Evolutionary conservation across 2,329 filamentous ascomycete genomes (phyloP).

Genomic region (Aspergillus nomiae): DNA sequence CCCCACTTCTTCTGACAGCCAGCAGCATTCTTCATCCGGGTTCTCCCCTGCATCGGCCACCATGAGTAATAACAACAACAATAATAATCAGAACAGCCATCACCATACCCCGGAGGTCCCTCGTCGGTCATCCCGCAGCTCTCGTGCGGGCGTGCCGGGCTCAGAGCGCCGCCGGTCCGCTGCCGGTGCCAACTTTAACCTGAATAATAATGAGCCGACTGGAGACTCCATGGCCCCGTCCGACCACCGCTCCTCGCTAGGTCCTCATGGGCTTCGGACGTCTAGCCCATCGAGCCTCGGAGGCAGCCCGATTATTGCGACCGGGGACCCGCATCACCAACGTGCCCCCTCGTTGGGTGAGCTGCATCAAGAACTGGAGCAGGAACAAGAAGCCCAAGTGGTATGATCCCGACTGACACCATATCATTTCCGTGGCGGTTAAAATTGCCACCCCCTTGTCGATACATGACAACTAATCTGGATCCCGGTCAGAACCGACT

Average conservation of each 20-base stretch:
- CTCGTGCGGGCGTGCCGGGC: conserved; percentile 39
- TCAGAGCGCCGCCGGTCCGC: conserved; percentile 48
- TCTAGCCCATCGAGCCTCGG: conserved; percentile 48
- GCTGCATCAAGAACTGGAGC: conserved; percentile 53
- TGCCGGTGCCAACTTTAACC: conserved; percentile 41
- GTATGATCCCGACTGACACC: conserved; percentile 30
- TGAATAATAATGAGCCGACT: conserved; percentile 38
- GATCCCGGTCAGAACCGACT: conserved; percentile 46
- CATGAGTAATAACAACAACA: conserved; percentile 15
- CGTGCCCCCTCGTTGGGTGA: conserved; percentile 52
- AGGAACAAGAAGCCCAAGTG: conserved; percentile 56
- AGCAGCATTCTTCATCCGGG: conserved; percentile 28
- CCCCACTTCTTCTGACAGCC: conserved; percentile 60
- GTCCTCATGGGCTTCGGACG: conserved; percentile 41
- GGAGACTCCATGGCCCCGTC: conserved; percentile 38
- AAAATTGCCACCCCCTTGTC: conserved; percentile 2
- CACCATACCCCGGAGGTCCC: conserved; percentile 72
- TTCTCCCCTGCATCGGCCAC: conserved; percentile 12
- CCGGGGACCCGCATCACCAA: conserved; percentile 51
- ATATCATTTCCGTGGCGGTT: not conserved
- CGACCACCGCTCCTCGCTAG: conserved; percentile 42
- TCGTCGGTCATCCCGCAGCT: conserved; percentile 38
- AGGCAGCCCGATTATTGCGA: conserved; percentile 44
- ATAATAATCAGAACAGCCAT: conserved; percentile 58
- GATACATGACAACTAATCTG: conserved; percentile 10